Conservation (phyloP, 805 yeast genomes). For the Clavispora vitiphila region DNA sequence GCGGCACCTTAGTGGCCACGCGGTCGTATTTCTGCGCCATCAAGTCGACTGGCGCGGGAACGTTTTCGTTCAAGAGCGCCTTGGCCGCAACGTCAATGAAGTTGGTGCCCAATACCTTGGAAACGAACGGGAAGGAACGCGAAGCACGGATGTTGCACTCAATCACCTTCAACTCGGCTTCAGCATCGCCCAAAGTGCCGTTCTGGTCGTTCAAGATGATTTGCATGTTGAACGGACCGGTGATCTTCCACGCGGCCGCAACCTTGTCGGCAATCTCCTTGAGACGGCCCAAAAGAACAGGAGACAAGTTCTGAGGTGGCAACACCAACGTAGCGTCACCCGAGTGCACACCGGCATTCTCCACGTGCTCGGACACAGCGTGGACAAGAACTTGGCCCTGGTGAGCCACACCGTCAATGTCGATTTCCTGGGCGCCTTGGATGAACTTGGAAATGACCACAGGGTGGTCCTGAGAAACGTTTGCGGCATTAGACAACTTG, state of each 20-base stretch:
- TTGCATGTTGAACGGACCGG: conserved; percentile 97
- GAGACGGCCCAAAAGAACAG: conserved; percentile 61
- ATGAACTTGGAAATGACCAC: conserved; percentile 96
- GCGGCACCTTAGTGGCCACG: conserved; percentile 97
- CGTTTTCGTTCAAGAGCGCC: conserved; percentile 70
- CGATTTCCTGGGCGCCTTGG: conserved; percentile 96
- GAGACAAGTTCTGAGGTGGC: conserved; percentile 91
- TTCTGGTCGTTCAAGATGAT: conserved; percentile 65
- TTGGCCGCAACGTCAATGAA: conserved; percentile 89
- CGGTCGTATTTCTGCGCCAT: conserved; percentile 72
- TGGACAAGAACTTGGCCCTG: conserved; percentile 95
- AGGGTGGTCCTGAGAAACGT: conserved; percentile 96
- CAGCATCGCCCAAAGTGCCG: conserved; percentile 52
- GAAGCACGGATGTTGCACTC: conserved; percentile 99
- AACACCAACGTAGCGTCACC: conserved; percentile 98
- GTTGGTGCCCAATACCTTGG: conserved; percentile 95
- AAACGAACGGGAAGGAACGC: conserved; percentile 98
- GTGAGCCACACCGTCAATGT: conserved; percentile 97
- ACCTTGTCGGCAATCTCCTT: conserved; percentile 90
- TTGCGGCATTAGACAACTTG: conserved; percentile 89
- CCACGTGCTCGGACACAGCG: conserved; percentile 97
- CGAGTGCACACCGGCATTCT: conserved; percentile 98
- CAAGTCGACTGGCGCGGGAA: conserved; percentile 76
- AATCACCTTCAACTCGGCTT: conserved; percentile 76
- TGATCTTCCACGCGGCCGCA: conserved; percentile 85